Evolutionary conservation across 2,329 filamentous ascomycete genomes (phyloP), one percentile per base, ranked within the genome.

Genomic region (Aspergillus cejpii): DNA sequence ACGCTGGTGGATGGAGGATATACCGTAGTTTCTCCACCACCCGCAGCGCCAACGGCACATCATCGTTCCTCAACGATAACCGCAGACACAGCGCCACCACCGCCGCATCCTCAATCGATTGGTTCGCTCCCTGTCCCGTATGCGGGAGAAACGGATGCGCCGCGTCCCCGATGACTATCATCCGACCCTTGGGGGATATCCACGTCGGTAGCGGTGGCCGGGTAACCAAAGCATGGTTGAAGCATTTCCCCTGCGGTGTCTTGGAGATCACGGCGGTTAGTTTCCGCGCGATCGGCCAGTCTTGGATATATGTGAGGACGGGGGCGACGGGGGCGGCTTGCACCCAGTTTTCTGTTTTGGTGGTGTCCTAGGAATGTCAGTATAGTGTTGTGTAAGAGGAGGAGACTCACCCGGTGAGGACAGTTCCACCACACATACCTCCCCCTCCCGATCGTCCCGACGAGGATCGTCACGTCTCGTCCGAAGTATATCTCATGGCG

Each of bases 81-180:
- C 52, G 42, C 14, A 75, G 64, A 27, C 68, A 74, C 1, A 69
- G 64, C 3, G 71, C 73, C 4, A 76, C 52, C 2, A 70, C 70
- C 1, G 72, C 68, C 3, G 70, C 74, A 55, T 76, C 74, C 55
- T 76, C 73, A 57, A 76, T 71, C 0, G 71, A 70, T 54, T 74
- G 71, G 12, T 69, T 71, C 0, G 70, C 74, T 6, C 74, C 73
- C 50, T 74, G 70, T 12, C 72, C 69, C 5, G 67, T 69, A 1
- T 71, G 73, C 0, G 74, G 74, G 5, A 76, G 62, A 54, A 75
- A 73, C 1, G 73, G 68, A 51, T 77, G 74, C 7, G 74, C 74
- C 1, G 73, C 66, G 52, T 77, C 74, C 6, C 74, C 74, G 21
- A 77, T 68, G 3, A 75, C 57, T 15, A 72, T 63, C 38, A 74